Percentiles rank a stretch among this genome's conserved stretches.
Conservation (phyloP, 495 filamentous ascomycete genomes). For the Zalerion maritima region DNA sequence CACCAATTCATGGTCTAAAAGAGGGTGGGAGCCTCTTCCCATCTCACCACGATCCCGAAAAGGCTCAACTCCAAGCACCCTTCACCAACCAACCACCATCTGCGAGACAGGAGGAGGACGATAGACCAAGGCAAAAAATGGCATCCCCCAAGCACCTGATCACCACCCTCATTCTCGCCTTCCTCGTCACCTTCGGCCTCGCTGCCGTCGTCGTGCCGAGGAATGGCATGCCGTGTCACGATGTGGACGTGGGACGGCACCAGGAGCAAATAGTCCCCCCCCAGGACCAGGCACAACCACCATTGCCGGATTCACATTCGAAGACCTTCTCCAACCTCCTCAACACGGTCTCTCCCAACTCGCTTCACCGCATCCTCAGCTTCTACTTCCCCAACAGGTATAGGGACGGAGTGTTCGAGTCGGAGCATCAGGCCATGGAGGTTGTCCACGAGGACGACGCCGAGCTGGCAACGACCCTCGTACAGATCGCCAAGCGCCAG, state of each 20-base stretch:
- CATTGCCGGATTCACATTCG: slow-evolving; percentile 7
- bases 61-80: too few species aligned
- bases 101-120: too few species aligned
- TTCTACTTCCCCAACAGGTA: slow-evolving; percentile 23
- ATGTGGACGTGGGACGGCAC: slow-evolving; percentile 3
- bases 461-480: slow-evolving; percentile 18
- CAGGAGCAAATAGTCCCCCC: slow-evolving; percentile 5
- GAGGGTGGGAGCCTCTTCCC: too few species aligned
- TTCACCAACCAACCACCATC: too few species aligned
- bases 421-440: slow-evolving; percentile 20
- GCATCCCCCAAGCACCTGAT: slow-evolving; percentile 13
- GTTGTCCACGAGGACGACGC: slow-evolving; percentile 16
- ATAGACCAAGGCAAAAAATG: too few species aligned
- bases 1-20: too few species aligned
- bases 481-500: slow-evolving; percentile 26
- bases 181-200: slow-evolving; percentile 16
- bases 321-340: slow-evolving; percentile 19
- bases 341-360: slow-evolving; percentile 20
- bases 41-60: too few species aligned
- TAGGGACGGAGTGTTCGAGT: slow-evolving; percentile 20
- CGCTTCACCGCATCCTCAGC: slow-evolving; percentile 24
- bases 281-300: slow-evolving; percentile 5
- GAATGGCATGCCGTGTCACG: too few species aligned
- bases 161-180: slow-evolving; percentile 14
- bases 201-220: slow-evolving; percentile 16